Percentiles rank a stretch among this genome's conserved stretches.
These are phyloP conservation scores for Metschnikowia peoriensis DNA, from an alignment of 805 yeast species.

Conservation along the genomic window DNA sequence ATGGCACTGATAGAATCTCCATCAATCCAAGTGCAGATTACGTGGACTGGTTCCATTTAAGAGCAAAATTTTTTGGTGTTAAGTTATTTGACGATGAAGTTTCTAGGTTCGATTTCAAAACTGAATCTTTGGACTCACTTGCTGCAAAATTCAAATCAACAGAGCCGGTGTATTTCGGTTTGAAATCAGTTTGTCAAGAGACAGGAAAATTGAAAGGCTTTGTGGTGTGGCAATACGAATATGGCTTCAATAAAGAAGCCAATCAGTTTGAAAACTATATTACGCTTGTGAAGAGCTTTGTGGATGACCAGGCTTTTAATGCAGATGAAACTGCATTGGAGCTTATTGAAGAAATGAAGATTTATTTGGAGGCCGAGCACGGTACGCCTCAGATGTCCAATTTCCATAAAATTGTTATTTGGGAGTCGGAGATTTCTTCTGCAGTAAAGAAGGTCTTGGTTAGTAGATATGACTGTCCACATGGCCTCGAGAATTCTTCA, in stretches of 20 bases:
- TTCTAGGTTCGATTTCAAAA: slow-evolving; percentile 4
- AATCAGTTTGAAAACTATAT: slow-evolving; percentile 18
- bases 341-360: slow-evolving; percentile 16
- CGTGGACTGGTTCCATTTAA: slow-evolving; percentile 43
- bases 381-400: slow-evolving; percentile 12
- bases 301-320: slow-evolving; percentile 20
- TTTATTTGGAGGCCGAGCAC: slow-evolving; percentile 17
- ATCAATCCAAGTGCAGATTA: slow-evolving; percentile 26
- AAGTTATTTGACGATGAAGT: slow-evolving; percentile 12
- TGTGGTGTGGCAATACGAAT: slow-evolving; percentile 42
- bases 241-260: slow-evolving; percentile 18
- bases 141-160: slow-evolving; percentile 21
- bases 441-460: slow-evolving; percentile 17
- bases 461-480: slow-evolving; percentile 16
- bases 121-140: slow-evolving; percentile 14
- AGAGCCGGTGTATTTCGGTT: slow-evolving; percentile 34
- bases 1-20: slow-evolving; percentile 32
- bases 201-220: slow-evolving; percentile 26
- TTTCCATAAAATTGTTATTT: slow-evolving; percentile 24
- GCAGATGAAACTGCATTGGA: slow-evolving; percentile 15
- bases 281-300: slow-evolving; percentile 29
- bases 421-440: slow-evolving; percentile 35
- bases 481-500: slow-evolving; percentile 34
- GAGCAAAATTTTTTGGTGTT: slow-evolving; percentile 32
- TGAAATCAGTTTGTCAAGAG: slow-evolving; percentile 21